Conservation (phyloP, 805 yeast genomes). For the Grigorovia transvaalensis region DNA sequence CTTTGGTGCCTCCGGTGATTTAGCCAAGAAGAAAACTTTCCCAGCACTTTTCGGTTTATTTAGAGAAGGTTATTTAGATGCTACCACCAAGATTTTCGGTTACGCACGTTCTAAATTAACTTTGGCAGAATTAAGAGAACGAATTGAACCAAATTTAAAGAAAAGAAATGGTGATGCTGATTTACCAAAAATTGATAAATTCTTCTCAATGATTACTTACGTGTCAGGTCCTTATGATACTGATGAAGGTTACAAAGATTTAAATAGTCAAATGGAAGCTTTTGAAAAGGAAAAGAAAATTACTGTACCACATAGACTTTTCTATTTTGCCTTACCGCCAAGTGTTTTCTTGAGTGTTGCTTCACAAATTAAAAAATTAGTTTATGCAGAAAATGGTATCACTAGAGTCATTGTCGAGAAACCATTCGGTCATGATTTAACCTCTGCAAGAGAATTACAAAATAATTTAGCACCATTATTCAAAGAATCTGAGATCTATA, state of each 20-base stretch:
- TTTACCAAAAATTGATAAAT: conserved; percentile 42
- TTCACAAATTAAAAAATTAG: conserved; percentile 52
- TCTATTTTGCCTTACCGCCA: conserved; percentile 93
- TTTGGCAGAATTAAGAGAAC: conserved; percentile 53
- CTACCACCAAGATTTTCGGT: conserved; percentile 67
- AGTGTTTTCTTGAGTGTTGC: conserved; percentile 79
- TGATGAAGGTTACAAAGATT: conserved; percentile 56
- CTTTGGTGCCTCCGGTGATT: conserved; percentile 91
- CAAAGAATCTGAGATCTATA: conserved; percentile 81
- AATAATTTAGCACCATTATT: conserved; percentile 70
- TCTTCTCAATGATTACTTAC: conserved; percentile 57
- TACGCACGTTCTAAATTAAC: conserved; percentile 79
- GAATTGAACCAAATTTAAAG: conserved; percentile 56
- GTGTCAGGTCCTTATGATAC: conserved; percentile 72
- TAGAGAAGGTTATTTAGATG: conserved; percentile 69
- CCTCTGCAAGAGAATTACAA: conserved; percentile 69
- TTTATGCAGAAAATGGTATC: conserved; percentile 57
- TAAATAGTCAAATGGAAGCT: conserved; percentile 44
- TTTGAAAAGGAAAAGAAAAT: conserved; percentile 45
- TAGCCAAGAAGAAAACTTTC: conserved; percentile 91
- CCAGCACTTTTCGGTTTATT: conserved; percentile 72
- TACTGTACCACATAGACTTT: conserved; percentile 60
- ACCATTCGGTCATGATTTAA: conserved; percentile 92
- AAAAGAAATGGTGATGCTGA: conserved; percentile 37
- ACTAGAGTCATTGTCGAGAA: conserved; percentile 87